Percentiles rank a stretch among this genome's conserved stretches.
Evolutionary conservation across 2,329 filamentous ascomycete species (phyloP).

Genomic region (Colletotrichum echinochloae): DNA sequence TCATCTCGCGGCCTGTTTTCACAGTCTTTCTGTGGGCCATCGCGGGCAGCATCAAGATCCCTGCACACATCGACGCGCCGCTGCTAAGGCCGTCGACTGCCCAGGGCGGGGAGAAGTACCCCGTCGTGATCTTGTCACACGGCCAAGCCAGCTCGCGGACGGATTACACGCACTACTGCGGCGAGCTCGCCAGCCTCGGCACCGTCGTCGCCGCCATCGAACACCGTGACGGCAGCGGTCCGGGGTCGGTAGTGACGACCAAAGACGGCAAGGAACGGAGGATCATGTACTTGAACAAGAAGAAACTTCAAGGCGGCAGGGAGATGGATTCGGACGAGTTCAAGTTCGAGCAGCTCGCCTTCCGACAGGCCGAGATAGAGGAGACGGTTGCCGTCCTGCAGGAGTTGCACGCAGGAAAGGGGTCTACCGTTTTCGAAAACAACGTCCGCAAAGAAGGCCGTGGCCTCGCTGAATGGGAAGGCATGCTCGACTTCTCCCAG

Average conservation of each 20-base stretch:
- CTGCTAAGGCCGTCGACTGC: slow-evolving; percentile 47
- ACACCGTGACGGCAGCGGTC: slow-evolving; percentile 64
- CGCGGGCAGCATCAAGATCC: slow-evolving; percentile 59
- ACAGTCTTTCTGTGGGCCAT: slow-evolving; percentile 56
- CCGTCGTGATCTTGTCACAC: slow-evolving; percentile 64
- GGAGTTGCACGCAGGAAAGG: slow-evolving; percentile 50
- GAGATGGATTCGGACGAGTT: slow-evolving; percentile 52
- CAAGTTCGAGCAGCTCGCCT: slow-evolving; percentile 61
- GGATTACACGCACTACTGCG: slow-evolving; percentile 64
- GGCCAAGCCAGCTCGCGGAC: slow-evolving; percentile 63
- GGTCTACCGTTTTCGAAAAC: slow-evolving; percentile 57
- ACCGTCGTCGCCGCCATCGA: slow-evolving; percentile 63
- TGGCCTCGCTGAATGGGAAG: slow-evolving; percentile 61
- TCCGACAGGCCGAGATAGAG: slow-evolving; percentile 63
- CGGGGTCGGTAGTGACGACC: slow-evolving; percentile 54
- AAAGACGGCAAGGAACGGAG: not conserved
- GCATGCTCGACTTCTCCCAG: slow-evolving; percentile 64
- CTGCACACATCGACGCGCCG: slow-evolving; percentile 60
- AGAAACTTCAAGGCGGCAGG: slow-evolving; percentile 10
- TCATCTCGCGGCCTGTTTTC: slow-evolving; percentile 56
- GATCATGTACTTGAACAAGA: slow-evolving; percentile 29
- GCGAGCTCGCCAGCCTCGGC: slow-evolving; percentile 62
- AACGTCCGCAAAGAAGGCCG: slow-evolving; percentile 58
- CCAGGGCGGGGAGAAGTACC: slow-evolving; percentile 47
- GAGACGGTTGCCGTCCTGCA: slow-evolving; percentile 56